A percentile compares a stretch with the other conserved stretches of the same genome.
phyloP scores from a whole-genome alignment of 2,329 filamentous ascomycete genomes.

The Trematosphaeria pertusa region DNA sequence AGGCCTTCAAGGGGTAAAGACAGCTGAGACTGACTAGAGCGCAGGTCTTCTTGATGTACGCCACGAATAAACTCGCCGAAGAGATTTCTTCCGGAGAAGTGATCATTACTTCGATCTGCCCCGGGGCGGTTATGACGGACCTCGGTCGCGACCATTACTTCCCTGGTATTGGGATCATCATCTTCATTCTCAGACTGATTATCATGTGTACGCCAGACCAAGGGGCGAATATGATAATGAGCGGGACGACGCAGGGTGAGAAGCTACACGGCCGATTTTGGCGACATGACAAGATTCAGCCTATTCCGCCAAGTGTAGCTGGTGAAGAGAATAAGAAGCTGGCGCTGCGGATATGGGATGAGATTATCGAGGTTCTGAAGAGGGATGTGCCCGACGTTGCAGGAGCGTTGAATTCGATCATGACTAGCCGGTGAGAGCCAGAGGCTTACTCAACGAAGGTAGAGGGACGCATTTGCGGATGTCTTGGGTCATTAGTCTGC shows the following conservation, averaged over 20 bases:
- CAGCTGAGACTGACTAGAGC: too few relatives aligned
- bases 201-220: slow-evolving; percentile 34
- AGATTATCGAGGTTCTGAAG: slow-evolving; percentile 41
- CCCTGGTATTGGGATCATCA: slow-evolving; percentile 20
- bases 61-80: slow-evolving; percentile 34
- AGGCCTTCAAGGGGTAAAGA: too few relatives aligned
- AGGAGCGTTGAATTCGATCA: slow-evolving; percentile 13
- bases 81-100: slow-evolving; percentile 36
- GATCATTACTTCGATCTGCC: slow-evolving; percentile 47
- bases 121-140: slow-evolving; percentile 38
- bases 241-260: slow-evolving; percentile 43
- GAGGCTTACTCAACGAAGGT: too few relatives aligned
- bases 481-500: neutral
- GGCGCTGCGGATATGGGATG: slow-evolving; percentile 38
- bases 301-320: slow-evolving; percentile 34
- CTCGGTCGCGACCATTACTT: slow-evolving; percentile 41
- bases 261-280: slow-evolving; percentile 45
- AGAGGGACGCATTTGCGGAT: neutral
- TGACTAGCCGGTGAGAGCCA: too few relatives aligned
- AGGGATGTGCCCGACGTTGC: slow-evolving; percentile 34
- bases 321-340: slow-evolving; percentile 42
- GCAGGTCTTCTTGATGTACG: slow-evolving; percentile 47
- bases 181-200: slow-evolving; percentile 27
- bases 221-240: slow-evolving; percentile 42
- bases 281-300: slow-evolving; percentile 42